These are phyloP conservation scores for Zelopaecilomyces penicillatus DNA, from an alignment of 2,329 filamentous ascomycete genomes.

Conservation along the genomic window DNA sequence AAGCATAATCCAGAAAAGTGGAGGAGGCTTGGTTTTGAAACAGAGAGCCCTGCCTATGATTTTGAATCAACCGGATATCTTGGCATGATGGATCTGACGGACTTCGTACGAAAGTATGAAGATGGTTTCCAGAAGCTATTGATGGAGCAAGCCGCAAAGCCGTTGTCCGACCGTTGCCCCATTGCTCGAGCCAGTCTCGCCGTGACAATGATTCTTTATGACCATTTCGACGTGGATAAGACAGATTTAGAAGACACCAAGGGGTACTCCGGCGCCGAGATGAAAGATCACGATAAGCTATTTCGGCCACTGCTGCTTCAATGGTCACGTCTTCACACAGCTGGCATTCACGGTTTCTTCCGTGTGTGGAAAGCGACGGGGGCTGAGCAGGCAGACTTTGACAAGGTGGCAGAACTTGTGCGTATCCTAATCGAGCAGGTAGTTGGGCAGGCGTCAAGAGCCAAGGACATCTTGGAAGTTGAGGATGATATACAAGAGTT, in stretches of 20 bases:
- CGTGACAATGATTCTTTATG: slow-evolving; percentile 80
- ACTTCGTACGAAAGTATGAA: slow-evolving; percentile 87
- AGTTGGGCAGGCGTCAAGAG: slow-evolving; percentile 71
- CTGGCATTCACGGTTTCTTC: slow-evolving; percentile 79
- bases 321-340: slow-evolving; percentile 85
- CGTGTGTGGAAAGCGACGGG: slow-evolving; percentile 87
- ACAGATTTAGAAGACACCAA: slow-evolving; percentile 71
- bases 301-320: slow-evolving; percentile 85
- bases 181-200: slow-evolving; percentile 79
- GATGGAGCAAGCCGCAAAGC: slow-evolving; percentile 74
- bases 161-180: slow-evolving; percentile 68
- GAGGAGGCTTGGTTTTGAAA: slow-evolving; percentile 84
- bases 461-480: slow-evolving; percentile 75
- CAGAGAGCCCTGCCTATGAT: slow-evolving; percentile 77
- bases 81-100: slow-evolving; percentile 94
- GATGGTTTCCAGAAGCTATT: slow-evolving; percentile 88
- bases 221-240: slow-evolving; percentile 91
- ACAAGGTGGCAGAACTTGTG: slow-evolving; percentile 85
- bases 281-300: slow-evolving; percentile 72
- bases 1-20: slow-evolving; percentile 86
- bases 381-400: slow-evolving; percentile 78
- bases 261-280: slow-evolving; percentile 65
- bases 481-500: slow-evolving; percentile 84
- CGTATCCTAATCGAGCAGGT: slow-evolving; percentile 86
- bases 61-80: slow-evolving; percentile 82